Percentiles rank a stretch among this genome's conserved stretches.
Evolutionary conservation across 2,329 filamentous ascomycete species (phyloP).

Genomic region (Colletotrichum salicis): DNA sequence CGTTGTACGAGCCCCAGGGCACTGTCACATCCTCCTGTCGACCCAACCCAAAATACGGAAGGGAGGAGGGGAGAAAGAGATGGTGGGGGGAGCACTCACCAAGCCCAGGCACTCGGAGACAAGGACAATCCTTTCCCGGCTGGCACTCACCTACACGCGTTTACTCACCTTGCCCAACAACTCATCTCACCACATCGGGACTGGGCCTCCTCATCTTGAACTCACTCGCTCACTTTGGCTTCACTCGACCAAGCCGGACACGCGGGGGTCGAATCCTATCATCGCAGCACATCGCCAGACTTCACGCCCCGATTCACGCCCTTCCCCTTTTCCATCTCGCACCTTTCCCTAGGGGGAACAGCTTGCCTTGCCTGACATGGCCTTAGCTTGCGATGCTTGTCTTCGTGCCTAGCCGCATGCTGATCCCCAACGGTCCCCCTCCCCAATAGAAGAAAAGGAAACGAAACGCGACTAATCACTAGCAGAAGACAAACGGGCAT

Average conservation of each 20-base stretch:
- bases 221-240: background rate
- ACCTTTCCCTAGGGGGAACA: background rate
- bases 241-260: background rate
- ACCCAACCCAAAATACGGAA: background rate
- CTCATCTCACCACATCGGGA: background rate
- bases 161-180: background rate
- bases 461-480: constrained; percentile 15
- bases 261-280: constrained; percentile 3
- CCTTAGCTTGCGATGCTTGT: background rate
- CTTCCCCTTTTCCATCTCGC: background rate
- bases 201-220: background rate
- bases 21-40: constrained; percentile 1
- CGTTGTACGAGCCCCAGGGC: no score
- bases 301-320: background rate
- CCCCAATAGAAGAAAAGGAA: background rate
- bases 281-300: background rate
- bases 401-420: background rate
- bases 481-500: background rate
- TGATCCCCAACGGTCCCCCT: background rate
- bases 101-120: background rate
- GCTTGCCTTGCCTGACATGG: background rate
- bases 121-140: constrained; percentile 7
- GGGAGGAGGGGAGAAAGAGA: background rate
- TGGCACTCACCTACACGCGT: background rate
- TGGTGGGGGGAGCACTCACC: background rate